Evolutionary conservation across 148 eudicot genomes (phyloP), one percentile per base, ranked within the genome.

Genomic region (Vaccinium vitisidaea): DNA sequence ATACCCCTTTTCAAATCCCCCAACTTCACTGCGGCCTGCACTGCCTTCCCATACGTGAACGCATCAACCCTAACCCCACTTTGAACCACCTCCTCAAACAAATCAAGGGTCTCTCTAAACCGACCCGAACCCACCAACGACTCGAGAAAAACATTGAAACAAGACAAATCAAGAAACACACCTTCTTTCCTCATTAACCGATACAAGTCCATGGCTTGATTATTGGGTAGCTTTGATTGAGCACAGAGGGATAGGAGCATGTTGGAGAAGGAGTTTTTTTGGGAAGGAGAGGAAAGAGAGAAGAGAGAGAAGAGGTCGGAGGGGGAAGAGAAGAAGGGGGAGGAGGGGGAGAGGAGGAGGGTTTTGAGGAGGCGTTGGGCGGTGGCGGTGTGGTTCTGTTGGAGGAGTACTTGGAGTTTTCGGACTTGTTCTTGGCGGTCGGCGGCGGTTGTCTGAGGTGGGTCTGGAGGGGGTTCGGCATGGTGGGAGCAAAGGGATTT

Each of bases 21-120:
- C 87, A 90, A 53, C 78, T 92, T 94, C 78, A 94, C 95, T 7
- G 95, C 94, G 6, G 92, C 88, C 39, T 94, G 93, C 15, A 94
- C 87, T 2, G 98, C 98, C 83, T 95, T 95, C 2, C 91, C 92
- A 63, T 88, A 93, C 8, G 88, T 88, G 69, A 91, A 94, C 70
- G 79, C 86, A 88, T 94, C 94, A 12, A 94, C 82, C 87, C 87
- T 75, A 83, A 94, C 21, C 0, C 93, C 93, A 13, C 84, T 78
- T 83, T 81, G 79, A 81, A 91, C 79, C 5, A 83, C 91, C 79
- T 92, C 87, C 73, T 63, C 18, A 82, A 95, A 92, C 30, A 93
- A 84, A 27, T 75, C 82, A 27, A 94, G 89, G 2, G 50, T 89
- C 82, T 73, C 86, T 19, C 54, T 59, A 77, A 88, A 94, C 86